Base-by-base conservation (phyloP, 176 grass and related monocot species). In the Triticum aestivum region DNA sequence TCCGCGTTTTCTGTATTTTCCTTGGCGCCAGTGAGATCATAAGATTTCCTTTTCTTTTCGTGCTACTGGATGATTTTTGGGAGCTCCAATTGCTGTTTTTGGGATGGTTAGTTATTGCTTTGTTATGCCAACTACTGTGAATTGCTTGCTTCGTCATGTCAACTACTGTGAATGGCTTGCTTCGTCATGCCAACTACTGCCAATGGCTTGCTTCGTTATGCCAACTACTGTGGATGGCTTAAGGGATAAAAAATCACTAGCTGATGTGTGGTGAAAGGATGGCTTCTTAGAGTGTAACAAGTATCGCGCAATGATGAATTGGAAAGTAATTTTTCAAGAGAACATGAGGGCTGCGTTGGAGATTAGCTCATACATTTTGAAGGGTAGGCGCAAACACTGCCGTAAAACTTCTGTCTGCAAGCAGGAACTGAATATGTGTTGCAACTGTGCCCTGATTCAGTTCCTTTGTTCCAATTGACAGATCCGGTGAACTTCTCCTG, bases 381-480 rank as follows among this genome's bases (percentile, higher is more conserved):
- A 0, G 2, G 17, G 14, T 5, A 11, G 18, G 7, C 12, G 39
- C 11, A 18, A 54, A 34, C 71, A 11, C n/a, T 77, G 64, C 10
- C 20, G 6, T 62, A 6, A 5, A 62, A 78, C 47, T 59, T 11
- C 30, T 73, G 11, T 7, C 8, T 74, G 15, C 23, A 5, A 23
- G 39, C 32, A 54, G 2, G 9, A 2, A 11, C 71, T 23, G 21
- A 65, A 9, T 73, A 11, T 32, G 0, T 30, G 3, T 49, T 4
- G 4, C 42, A 56, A 20, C 1, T 41, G 69, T 56, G 4, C 65
- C 37, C 61, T 91, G 49, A 85, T 52, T 18, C 15, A 1, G 10
- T 45, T 84, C 8, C 23, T 76, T 27, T 88, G 11, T 81, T 91
- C 18, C 32, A 47, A 10, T 64, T 65, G 52, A 26, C 82, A 85